phyloP scores from a whole-genome alignment of 805 yeast species.

The Candida bentonensis region DNA sequence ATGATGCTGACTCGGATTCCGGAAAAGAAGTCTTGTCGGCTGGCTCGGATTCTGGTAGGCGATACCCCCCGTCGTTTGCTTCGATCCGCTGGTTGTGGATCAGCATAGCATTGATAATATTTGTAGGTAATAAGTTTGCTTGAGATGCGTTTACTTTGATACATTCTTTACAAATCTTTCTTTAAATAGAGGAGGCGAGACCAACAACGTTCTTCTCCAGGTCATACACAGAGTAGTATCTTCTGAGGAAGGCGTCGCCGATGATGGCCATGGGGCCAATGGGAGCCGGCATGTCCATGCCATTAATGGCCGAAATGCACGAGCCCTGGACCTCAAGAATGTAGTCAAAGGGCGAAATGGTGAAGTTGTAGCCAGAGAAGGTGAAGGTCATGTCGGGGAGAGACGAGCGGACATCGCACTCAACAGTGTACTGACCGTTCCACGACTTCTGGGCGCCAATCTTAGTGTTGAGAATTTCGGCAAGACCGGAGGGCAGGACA shows the following conservation, averaged over 20 bases:
- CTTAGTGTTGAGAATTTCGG: conserved; percentile 87
- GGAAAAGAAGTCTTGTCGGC: too few relatives aligned
- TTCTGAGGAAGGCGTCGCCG: conserved; percentile 96
- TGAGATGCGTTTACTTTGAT: too few relatives aligned
- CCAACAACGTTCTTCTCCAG: conserved; percentile 87
- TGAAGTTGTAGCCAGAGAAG: conserved; percentile 82
- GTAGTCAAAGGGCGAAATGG: conserved; percentile 81
- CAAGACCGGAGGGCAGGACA: conserved; percentile 87
- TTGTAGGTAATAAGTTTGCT: neutral
- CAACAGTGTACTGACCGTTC: conserved; percentile 93
- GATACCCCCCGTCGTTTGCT: too few relatives aligned
- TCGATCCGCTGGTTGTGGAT: neutral
- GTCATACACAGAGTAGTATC: conserved; percentile 87
- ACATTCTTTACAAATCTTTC: too few relatives aligned
- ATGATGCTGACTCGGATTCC: too few relatives aligned
- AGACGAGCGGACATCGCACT: conserved; percentile 69
- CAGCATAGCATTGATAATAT: conserved; percentile 1
- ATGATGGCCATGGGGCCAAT: conserved; percentile 92
- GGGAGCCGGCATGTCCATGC: conserved; percentile 95
- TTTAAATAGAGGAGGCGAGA: conserved; percentile 74
- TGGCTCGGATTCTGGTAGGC: too few relatives aligned
- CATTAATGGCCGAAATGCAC: conserved; percentile 92
- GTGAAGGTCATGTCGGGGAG: conserved; percentile 88
- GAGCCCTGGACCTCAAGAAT: conserved; percentile 89
- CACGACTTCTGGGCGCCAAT: conserved; percentile 96